These are phyloP conservation scores for Ogataea angusta DNA, from an alignment of 805 yeast species.

Conservation along the genomic window DNA sequence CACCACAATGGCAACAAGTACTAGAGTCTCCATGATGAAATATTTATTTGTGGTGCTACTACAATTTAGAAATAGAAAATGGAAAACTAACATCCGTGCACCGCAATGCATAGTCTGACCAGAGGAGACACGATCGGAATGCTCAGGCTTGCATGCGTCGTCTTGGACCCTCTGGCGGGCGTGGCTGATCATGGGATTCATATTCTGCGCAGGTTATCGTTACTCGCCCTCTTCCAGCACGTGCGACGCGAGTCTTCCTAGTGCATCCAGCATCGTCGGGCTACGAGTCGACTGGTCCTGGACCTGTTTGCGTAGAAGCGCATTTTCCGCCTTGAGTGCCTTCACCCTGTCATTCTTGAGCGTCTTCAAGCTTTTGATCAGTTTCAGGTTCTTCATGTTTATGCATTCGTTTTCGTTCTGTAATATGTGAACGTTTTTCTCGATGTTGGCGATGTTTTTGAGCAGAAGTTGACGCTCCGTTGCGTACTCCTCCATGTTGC, in stretches of 20 bases:
- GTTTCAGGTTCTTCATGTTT: constrained; percentile 30
- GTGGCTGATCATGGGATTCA: neutral
- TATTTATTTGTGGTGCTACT: constrained; percentile 7
- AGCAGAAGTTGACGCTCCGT: constrained; percentile 31
- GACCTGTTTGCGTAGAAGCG: constrained; percentile 24
- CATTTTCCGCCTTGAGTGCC: constrained; percentile 28
- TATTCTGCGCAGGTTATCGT: neutral
- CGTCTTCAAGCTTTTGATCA: constrained; percentile 30
- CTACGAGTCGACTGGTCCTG: constrained; percentile 10
- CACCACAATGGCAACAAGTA: constrained; percentile 24
- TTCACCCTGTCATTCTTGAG: constrained; percentile 31
- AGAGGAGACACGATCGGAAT: neutral
- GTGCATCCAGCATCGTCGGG: constrained; percentile 31
- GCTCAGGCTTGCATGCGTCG: neutral
- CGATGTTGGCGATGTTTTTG: constrained; percentile 28
- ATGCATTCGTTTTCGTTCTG: constrained; percentile 31
- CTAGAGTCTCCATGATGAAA: constrained; percentile 24
- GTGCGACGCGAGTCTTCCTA: constrained; percentile 35
- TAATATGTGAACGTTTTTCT: constrained; percentile 25
- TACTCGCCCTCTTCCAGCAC: constrained; percentile 32
- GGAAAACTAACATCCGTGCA: constrained; percentile 6
- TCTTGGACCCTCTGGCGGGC: neutral
- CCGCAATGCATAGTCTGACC: neutral
- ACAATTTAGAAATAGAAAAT: neutral
- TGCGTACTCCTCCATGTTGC: constrained; percentile 27